Evolutionary conservation across 441 rosid species (phyloP).

Genomic region (Populus tomentosa): DNA sequence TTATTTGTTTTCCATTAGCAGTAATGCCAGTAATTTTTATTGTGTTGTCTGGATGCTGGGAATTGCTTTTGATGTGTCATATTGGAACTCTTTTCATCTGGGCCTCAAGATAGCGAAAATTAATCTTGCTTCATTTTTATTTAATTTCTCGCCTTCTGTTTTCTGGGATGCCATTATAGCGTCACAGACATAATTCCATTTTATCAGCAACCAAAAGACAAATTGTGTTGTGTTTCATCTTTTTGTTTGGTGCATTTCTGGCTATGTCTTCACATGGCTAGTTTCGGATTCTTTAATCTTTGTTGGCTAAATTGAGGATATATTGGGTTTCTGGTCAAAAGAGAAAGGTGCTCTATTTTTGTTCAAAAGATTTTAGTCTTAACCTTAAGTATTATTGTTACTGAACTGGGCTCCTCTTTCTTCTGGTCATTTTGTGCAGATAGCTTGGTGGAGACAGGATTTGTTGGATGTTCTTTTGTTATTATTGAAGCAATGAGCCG

Average conservation of each 20-base stretch:
- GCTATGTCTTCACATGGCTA: not conserved
- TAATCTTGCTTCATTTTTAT: not conserved
- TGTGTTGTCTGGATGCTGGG: not conserved
- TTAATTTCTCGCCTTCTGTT: not conserved
- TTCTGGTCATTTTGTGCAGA: slow-evolving; percentile 8
- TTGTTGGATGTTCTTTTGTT: slow-evolving; percentile 31
- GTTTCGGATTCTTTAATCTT: not conserved
- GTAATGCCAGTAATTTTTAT: not conserved
- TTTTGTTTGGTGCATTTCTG: not conserved
- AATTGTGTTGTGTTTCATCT: not conserved
- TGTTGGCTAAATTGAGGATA: not conserved
- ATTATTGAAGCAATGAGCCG: slow-evolving; percentile 31
- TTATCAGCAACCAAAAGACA: not conserved
- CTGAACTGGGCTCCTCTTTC: not conserved
- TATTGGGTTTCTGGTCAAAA: not conserved
- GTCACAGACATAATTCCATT: not conserved
- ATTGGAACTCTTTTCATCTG: not conserved
- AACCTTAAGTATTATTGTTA: not conserved
- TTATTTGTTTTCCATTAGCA: not conserved
- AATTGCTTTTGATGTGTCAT: not conserved
- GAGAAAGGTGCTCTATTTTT: not conserved
- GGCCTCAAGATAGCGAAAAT: not conserved
- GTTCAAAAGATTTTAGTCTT: not conserved
- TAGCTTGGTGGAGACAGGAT: not conserved
- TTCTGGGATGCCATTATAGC: not conserved